These are phyloP conservation scores for Scheffersomyces cryptocercus DNA, from an alignment of 1,139 yeast species.

Conservation along the genomic window DNA sequence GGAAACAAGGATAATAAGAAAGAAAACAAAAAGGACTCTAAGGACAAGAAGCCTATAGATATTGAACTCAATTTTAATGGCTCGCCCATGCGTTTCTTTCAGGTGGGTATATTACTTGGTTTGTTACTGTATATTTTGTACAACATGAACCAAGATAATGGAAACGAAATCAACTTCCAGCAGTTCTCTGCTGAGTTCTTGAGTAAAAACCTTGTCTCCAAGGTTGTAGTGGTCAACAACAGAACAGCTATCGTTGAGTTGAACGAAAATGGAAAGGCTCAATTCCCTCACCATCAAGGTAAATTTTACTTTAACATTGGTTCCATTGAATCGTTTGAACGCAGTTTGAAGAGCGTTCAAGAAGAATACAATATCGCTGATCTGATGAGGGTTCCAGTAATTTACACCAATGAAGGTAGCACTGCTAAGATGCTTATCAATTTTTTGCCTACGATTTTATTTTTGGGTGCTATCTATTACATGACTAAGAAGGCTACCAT, in stretches of 20 bases:
- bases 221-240: constrained; percentile 40
- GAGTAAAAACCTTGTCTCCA: constrained; percentile 38
- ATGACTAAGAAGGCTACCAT: constrained; percentile 62
- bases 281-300: constrained; percentile 20
- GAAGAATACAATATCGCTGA: constrained; percentile 63
- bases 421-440: constrained; percentile 64
- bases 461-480: constrained; percentile 84
- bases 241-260: constrained; percentile 40
- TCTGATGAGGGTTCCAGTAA: constrained; percentile 77
- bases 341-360: constrained; percentile 75
- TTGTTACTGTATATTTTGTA: constrained; percentile 22
- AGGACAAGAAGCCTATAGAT: constrained; percentile 15
- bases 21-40: constrained; percentile 10
- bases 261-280: constrained; percentile 37
- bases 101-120: constrained; percentile 32
- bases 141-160: constrained; percentile 17
- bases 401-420: constrained; percentile 71
- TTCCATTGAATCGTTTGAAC: constrained; percentile 88
- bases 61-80: constrained; percentile 27
- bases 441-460: constrained; percentile 77
- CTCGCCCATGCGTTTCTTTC: constrained; percentile 26
- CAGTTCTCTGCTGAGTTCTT: constrained; percentile 44
- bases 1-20: constrained; percentile 6
- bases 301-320: constrained; percentile 73
- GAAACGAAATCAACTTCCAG: constrained; percentile 44